Evolutionary conservation across 2,329 filamentous ascomycete genomes (phyloP), one percentile per base, ranked within the genome.

Genomic region (Pseudogymnoascus pannorum): DNA sequence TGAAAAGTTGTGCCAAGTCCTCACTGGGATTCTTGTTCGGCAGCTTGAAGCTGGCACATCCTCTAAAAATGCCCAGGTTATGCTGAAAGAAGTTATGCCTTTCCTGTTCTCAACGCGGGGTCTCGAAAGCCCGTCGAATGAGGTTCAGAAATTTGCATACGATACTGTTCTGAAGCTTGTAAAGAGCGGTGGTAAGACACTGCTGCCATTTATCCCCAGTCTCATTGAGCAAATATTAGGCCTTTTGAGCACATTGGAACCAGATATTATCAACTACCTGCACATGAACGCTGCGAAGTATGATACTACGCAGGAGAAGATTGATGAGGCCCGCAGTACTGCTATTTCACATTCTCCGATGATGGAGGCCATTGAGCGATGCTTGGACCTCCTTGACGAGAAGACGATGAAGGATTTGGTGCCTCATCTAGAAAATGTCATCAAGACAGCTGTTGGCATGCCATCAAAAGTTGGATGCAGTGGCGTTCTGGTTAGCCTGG

Each of bases 381-480:
- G 90, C 69, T 82, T 99, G 31, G 91, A 96, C 63, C 86, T 90
- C 59, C 80, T 95, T 1, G 91, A 97, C 70, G 86, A 85, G 5
- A 76, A 79, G 4, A 87, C 88, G n/a, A 93, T 97, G 85, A 81
- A 81, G 51, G 80, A 86, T 18, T 79, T 97, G 8, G 85, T 87
- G 35, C 85, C 87, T 2, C 83, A 79, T 48, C 80, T 99, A 0
- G 88, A 94, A 72, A 81, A 82, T 29, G 87, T 89, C 0, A 91
- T 97, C 74, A 94, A 93, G 72, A 86, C 83, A 24, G 90, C 92
- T 1, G 86, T 99, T 36, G 93, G 92, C 1, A 86, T 97, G 75
- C 93, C 93, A 1, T 95, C 92, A 0, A 97, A 97, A 76, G 88
- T 97, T 57, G 94, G 92, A 36, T 95, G 92, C 69, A 89, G 88